Evolutionary conservation across 2,329 filamentous ascomycete genomes (phyloP).

Genomic region (Aspergillus sp.): DNA sequence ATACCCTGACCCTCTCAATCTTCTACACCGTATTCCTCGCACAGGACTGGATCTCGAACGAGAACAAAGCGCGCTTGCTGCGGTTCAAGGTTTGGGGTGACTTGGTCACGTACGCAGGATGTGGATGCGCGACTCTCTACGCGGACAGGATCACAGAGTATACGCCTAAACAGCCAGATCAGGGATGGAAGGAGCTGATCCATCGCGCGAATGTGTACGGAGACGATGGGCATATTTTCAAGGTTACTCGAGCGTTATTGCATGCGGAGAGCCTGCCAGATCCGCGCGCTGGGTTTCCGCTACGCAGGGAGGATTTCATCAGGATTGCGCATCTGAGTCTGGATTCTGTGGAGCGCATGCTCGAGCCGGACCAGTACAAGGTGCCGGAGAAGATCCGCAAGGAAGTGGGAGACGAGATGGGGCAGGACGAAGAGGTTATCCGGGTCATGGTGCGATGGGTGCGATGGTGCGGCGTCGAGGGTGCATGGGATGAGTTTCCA

Average conservation of each 20-base stretch:
- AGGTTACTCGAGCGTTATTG: not conserved
- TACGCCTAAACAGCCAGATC: not conserved
- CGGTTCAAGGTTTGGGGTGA: not conserved
- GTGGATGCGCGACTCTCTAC: not conserved
- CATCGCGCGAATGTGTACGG: not conserved
- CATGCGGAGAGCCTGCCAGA: not conserved
- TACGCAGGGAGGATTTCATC: not conserved
- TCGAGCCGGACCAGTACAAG: not conserved
- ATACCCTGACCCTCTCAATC: slow-evolving; percentile 1
- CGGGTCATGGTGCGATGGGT: not conserved
- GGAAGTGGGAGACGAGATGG: not conserved
- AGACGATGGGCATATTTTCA: not conserved
- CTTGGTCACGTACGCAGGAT: not conserved
- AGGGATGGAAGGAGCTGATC: not conserved
- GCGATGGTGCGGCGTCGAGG: not conserved
- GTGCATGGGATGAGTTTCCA: not conserved
- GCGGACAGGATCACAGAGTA: not conserved
- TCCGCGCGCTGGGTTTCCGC: not conserved
- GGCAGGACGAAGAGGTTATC: not conserved
- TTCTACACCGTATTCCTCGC: not conserved
- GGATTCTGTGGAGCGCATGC: not conserved
- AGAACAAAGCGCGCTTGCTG: slow-evolving; percentile 12
- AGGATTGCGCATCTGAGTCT: not conserved
- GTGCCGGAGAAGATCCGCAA: not conserved
- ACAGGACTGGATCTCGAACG: not conserved